Evolutionary conservation across 108 stramenopile species (phyloP).

Genomic region (Discostella stelligeroides): DNA sequence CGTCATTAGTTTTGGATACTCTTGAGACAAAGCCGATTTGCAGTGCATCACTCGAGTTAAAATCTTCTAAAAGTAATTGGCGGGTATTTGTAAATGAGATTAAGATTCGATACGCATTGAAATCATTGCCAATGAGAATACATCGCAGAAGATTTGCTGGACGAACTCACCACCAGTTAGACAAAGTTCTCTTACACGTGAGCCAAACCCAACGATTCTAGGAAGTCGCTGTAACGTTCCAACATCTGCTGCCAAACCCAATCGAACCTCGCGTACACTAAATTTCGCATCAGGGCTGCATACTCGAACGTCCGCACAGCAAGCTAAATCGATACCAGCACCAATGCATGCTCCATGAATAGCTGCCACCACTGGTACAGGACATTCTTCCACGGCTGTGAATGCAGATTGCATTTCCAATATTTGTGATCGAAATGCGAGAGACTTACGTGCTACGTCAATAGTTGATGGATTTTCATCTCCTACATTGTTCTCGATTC

Average conservation of each 20-base stretch:
- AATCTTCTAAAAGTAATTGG: conserved; percentile 37
- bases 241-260: conserved; percentile 82
- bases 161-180: conserved; percentile 57
- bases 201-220: conserved; percentile 69
- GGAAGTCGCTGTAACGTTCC: conserved; percentile 82
- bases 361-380: conserved; percentile 78
- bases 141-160: background rate
- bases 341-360: conserved; percentile 81
- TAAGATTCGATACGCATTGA: conserved; percentile 4
- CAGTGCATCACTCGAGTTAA: conserved; percentile 57
- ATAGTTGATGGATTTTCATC: conserved; percentile 10
- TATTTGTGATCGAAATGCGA: conserved; percentile 70
- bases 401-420: conserved; percentile 76
- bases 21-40: conserved; percentile 74
- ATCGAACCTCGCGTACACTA: conserved; percentile 66
- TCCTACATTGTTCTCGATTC: conserved; percentile 3
- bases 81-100: background rate
- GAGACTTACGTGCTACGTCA: conserved; percentile 64
- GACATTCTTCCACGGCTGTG: conserved; percentile 73
- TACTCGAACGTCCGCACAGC: conserved; percentile 71
- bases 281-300: conserved; percentile 59
- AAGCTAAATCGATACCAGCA: conserved; percentile 72
- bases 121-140: background rate
- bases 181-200: conserved; percentile 69
- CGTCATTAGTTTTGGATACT: conserved; percentile 35